These are phyloP conservation scores for Tetradesmus obliquus DNA, from an alignment of 139 green algal genomes.

Conservation along the genomic window DNA sequence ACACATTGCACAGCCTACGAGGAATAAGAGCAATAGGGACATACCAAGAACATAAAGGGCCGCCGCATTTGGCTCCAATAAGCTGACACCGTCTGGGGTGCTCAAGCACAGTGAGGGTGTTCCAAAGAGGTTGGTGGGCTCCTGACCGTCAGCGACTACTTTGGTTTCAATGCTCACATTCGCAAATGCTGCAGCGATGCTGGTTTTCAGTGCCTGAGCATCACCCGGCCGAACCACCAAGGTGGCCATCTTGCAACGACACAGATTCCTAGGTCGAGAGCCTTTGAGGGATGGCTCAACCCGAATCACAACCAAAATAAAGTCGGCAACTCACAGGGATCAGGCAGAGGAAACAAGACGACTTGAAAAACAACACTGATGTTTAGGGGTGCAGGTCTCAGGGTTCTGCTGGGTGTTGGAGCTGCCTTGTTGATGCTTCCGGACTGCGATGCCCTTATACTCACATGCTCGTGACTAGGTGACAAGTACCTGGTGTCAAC, in stretches of 20 bases:
- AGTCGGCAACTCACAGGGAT: too few relatives aligned
- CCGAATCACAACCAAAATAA: not conserved
- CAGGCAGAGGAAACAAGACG: not conserved
- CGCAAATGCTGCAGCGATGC: conserved; percentile 51
- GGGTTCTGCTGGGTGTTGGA: not conserved
- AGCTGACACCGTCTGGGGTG: conserved; percentile 30
- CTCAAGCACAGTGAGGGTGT: conserved; percentile 51
- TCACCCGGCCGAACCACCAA: conserved; percentile 59
- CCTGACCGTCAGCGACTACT: not conserved
- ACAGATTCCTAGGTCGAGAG: not conserved
- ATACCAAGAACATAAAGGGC: conserved; percentile 62
- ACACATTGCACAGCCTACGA: not conserved
- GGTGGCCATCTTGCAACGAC: not conserved
- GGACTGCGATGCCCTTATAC: not conserved
- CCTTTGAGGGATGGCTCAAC: not conserved
- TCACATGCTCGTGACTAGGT: not conserved
- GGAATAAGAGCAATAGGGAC: not conserved
- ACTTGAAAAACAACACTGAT: not conserved
- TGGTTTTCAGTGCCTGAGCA: conserved; percentile 68
- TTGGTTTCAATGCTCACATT: conserved; percentile 15
- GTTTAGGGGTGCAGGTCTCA: not conserved
- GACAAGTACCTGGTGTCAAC: not conserved
- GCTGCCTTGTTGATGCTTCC: not conserved
- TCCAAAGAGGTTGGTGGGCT: conserved; percentile 51
- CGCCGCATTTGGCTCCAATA: conserved; percentile 76